Evolutionary conservation across 2,329 filamentous ascomycete species (phyloP).

Genomic region (Microdochium trichocladiopsis): DNA sequence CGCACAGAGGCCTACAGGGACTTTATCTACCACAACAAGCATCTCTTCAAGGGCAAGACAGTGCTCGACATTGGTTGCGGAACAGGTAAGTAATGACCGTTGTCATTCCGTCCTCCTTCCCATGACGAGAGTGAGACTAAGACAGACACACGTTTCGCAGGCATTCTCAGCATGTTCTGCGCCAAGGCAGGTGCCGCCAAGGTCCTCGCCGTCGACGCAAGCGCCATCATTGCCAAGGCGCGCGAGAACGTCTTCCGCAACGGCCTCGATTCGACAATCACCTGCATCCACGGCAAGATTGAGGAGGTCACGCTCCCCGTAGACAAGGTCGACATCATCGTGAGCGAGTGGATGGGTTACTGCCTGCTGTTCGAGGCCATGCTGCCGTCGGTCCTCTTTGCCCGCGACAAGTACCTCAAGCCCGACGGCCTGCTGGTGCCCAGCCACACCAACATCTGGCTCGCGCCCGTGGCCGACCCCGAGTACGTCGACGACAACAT

Average conservation of each 20-base stretch:
- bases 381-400: constrained; percentile 86
- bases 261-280: constrained; percentile 65
- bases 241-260: constrained; percentile 81
- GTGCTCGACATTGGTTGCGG: constrained; percentile 90
- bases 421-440: constrained; percentile 79
- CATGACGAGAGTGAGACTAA: too few relatives aligned
- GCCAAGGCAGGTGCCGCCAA: constrained; percentile 80
- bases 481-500: constrained; percentile 74
- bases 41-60: constrained; percentile 76
- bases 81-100: constrained; percentile 37
- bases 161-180: constrained; percentile 91
- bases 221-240: constrained; percentile 81
- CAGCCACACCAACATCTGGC: constrained; percentile 73
- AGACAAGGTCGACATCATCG: constrained; percentile 82
- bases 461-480: constrained; percentile 72
- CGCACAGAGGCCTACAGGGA: constrained; percentile 90
- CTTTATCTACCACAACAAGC: constrained; percentile 89
- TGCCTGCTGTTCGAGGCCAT: constrained; percentile 90
- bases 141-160: too few relatives aligned
- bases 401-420: constrained; percentile 78
- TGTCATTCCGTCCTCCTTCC: background rate
- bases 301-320: constrained; percentile 79
- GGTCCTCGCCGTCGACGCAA: constrained; percentile 89
- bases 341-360: constrained; percentile 98
- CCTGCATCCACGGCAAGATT: constrained; percentile 75